Base-by-base conservation (phyloP, 2,329 filamentous ascomycete genomes). In the Parastagonospora avenae region DNA sequence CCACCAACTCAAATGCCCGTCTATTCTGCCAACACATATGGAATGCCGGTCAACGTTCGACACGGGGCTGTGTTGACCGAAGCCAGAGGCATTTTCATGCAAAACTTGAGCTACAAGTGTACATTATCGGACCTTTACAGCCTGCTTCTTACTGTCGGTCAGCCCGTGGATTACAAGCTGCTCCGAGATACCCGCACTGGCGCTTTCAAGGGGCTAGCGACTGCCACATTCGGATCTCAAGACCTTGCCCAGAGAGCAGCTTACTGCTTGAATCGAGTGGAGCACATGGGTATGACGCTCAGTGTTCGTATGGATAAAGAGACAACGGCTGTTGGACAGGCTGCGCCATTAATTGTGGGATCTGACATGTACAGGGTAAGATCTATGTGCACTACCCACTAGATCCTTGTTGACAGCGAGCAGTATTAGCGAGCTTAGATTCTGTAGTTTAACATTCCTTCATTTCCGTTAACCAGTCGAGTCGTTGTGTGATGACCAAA, bases 1-100 rank as follows among this genome's bases (percentile, higher is more conserved):
- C 33, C 60, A n/a, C 55, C 57, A 40, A 42, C 57, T 9, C 57
- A 57, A n/a, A 32, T 50, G 19, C 61, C 64, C 19, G 54, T 64
- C 2, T 74, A 73, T 52, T 67, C 65, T 27, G 56, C 63, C 24
- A 73, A 57, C 49, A 59, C 60, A 12, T 64, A 55, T 27, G 71
- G 72, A 2, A 63, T 74, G 38, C 68, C 70, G 9, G 70, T 75
- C 27, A 75, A 74, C 39, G 52, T 72, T n/a, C 59, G 57, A n/a
- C 55, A 64, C n/a, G 71, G 72, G 8, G 68, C 66, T 12, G 57
- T 72, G 15, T 52, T 70, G 27, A 74, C 72, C 7, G 72, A 75
- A 51, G 62, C 67, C 19, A 70, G 72, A 7, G 72, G 71, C 7
- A 68, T 75, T 28, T 73, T 73, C 54, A 68, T 75, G 30, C 62